Conservation (phyloP, 2,329 filamentous ascomycete species). For the Diplodia seriata region DNA sequence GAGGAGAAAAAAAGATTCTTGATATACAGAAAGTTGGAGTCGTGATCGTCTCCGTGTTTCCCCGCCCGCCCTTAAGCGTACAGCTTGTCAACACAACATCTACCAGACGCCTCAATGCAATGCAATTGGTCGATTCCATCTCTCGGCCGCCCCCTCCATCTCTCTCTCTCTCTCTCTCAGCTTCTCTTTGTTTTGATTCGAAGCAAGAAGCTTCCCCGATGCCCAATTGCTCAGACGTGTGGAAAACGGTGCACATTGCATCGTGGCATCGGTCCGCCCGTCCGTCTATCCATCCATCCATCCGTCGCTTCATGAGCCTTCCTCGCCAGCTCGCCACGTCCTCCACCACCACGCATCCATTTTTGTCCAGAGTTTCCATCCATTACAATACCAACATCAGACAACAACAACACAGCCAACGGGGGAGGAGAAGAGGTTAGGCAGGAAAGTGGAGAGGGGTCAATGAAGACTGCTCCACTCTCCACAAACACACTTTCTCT, state of each 20-base stretch:
- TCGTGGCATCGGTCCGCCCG: neutral
- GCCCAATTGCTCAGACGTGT: neutral
- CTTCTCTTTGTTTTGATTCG: neutral
- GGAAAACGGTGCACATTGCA: neutral
- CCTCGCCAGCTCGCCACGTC: neutral
- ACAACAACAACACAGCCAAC: neutral
- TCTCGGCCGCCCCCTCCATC: neutral
- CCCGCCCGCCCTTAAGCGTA: neutral
- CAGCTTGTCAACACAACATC: neutral
- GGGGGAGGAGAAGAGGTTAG: too few relatives aligned
- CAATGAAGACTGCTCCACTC: too few relatives aligned
- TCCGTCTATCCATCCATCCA: neutral
- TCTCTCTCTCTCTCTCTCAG: neutral
- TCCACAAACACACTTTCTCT: too few relatives aligned
- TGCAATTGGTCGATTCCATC: neutral
- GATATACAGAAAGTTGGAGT: conserved; percentile 8
- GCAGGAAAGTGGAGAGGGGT: too few relatives aligned
- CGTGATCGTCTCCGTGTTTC: neutral
- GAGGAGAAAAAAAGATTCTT: neutral
- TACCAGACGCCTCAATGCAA: neutral
- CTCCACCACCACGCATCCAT: neutral
- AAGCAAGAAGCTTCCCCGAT: neutral
- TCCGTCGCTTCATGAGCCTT: neutral
- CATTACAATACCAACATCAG: neutral
- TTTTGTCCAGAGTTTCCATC: neutral